phyloP scores from a whole-genome alignment of 202 grass and related monocot genomes.

The Digitaria exilis region DNA sequence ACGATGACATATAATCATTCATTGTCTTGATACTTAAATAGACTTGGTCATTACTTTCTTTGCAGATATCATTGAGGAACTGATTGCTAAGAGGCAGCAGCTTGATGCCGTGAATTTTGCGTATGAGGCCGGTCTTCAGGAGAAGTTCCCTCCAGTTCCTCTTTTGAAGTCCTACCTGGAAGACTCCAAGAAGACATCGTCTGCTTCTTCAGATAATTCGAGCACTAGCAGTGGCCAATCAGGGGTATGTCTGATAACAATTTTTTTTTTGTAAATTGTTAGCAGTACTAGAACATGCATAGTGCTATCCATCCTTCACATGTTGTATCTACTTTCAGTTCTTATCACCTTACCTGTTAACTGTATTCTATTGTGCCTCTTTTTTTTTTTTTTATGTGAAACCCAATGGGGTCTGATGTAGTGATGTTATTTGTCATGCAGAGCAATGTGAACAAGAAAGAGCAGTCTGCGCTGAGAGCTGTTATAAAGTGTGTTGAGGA shows the following conservation, averaged over 20 bases:
- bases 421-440: slow-evolving; percentile 45
- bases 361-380: neutral
- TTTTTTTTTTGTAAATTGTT: no score
- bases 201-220: slow-evolving; percentile 52
- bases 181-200: slow-evolving; percentile 63
- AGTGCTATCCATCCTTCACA: neutral
- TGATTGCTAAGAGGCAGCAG: slow-evolving; percentile 83
- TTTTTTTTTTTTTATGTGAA: slow-evolving; percentile 11
- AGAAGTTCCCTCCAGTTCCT: slow-evolving; percentile 76
- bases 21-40: slow-evolving; percentile 5
- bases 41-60: slow-evolving; percentile 4
- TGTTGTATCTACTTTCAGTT: neutral
- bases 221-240: slow-evolving; percentile 63
- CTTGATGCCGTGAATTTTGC: slow-evolving; percentile 93
- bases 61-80: slow-evolving; percentile 87
- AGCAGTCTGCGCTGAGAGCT: slow-evolving; percentile 73
- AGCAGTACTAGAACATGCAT: neutral
- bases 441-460: slow-evolving; percentile 76
- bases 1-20: neutral
- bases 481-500: slow-evolving; percentile 96
- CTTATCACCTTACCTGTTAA: neutral
- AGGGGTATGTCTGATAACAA: slow-evolving; percentile 46
- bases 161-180: slow-evolving; percentile 83
- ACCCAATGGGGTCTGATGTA: slow-evolving; percentile 25
- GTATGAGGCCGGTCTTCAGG: slow-evolving; percentile 83